A percentile compares a stretch with the other conserved stretches of the same genome.
These are phyloP conservation scores for Aspergillus indologenus DNA, from an alignment of 495 filamentous ascomycete genomes.

Conservation along the genomic window DNA sequence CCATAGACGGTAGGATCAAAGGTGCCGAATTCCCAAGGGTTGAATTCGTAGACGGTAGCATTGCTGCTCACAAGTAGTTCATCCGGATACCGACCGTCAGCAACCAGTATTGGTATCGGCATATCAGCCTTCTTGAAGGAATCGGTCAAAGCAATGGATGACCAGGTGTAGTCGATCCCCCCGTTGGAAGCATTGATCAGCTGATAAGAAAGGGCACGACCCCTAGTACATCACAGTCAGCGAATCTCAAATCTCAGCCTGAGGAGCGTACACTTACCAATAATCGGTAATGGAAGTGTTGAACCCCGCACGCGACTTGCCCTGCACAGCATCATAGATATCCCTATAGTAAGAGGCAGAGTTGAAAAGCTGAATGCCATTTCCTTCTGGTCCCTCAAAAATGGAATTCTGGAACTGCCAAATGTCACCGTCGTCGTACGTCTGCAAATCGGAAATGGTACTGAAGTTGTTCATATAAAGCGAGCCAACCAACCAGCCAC, in stretches of 20 bases:
- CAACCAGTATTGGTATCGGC: slow-evolving; percentile 80
- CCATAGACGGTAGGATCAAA: slow-evolving; percentile 79
- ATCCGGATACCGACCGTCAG: slow-evolving; percentile 68
- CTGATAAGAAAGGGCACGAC: slow-evolving; percentile 76
- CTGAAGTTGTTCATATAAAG: slow-evolving; percentile 91
- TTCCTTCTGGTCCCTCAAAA: slow-evolving; percentile 59
- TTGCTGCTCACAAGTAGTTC: slow-evolving; percentile 66
- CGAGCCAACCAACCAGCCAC: slow-evolving; percentile 83
- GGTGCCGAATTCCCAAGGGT: slow-evolving; percentile 81
- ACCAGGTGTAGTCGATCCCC: slow-evolving; percentile 79
- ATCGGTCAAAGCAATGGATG: slow-evolving; percentile 69
- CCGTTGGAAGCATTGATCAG: slow-evolving; percentile 76
- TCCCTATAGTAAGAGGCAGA: slow-evolving; percentile 65
- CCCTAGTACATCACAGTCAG: slow-evolving; percentile 30
- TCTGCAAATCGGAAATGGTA: slow-evolving; percentile 58
- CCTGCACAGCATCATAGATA: slow-evolving; percentile 57
- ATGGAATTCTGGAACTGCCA: slow-evolving; percentile 84
- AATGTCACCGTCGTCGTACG: slow-evolving; percentile 38
- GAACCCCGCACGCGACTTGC: slow-evolving; percentile 69
- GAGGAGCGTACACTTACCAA: slow-evolving; percentile 49
- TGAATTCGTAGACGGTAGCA: slow-evolving; percentile 82
- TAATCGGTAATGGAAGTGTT: slow-evolving; percentile 81
- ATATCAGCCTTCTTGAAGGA: slow-evolving; percentile 67
- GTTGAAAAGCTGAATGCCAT: slow-evolving; percentile 50
- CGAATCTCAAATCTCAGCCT: slow-evolving; percentile 14